phyloP scores from a whole-genome alignment of 345 rosid species.

The Populus pruinosa region DNA sequence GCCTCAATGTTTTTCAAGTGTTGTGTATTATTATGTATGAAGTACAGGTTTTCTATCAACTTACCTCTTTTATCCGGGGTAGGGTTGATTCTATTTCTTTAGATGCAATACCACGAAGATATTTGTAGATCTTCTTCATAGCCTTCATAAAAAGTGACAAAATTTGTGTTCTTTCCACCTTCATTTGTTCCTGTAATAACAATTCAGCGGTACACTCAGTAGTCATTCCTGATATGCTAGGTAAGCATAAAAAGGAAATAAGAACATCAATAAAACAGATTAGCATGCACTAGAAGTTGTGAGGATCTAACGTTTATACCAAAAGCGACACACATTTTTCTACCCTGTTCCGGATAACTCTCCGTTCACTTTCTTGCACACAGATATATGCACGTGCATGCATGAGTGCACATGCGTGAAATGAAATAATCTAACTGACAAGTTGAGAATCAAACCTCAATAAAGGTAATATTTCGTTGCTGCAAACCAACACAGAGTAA shows the following conservation, averaged over 20 bases:
- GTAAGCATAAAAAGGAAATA: neutral
- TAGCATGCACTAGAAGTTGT: neutral
- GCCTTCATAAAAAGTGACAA: conserved; percentile 63
- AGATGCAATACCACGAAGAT: conserved; percentile 55
- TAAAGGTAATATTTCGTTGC: conserved; percentile 50
- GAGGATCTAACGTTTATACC: neutral
- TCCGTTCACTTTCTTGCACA: neutral
- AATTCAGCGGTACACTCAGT: conserved; percentile 5
- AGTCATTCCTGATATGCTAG: neutral
- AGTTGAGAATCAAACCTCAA: conserved; percentile 55
- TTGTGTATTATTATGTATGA: neutral
- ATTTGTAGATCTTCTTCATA: conserved; percentile 71
- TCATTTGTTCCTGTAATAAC: conserved; percentile 73
- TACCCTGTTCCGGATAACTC: neutral
- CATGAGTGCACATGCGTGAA: neutral
- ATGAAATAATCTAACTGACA: neutral
- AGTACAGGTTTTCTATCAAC: conserved; percentile 11
- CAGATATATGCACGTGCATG: neutral
- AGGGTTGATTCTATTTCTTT: conserved; percentile 55
- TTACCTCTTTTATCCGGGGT: conserved; percentile 81
- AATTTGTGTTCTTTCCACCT: conserved; percentile 69
- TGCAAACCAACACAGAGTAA: conserved; percentile 85
- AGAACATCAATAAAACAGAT: neutral
- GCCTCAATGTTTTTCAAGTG: neutral
- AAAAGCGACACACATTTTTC: neutral